phyloP scores from a whole-genome alignment of 1,284 basidiomycete genomes.

The Papiliotrema fonsecae region DNA sequence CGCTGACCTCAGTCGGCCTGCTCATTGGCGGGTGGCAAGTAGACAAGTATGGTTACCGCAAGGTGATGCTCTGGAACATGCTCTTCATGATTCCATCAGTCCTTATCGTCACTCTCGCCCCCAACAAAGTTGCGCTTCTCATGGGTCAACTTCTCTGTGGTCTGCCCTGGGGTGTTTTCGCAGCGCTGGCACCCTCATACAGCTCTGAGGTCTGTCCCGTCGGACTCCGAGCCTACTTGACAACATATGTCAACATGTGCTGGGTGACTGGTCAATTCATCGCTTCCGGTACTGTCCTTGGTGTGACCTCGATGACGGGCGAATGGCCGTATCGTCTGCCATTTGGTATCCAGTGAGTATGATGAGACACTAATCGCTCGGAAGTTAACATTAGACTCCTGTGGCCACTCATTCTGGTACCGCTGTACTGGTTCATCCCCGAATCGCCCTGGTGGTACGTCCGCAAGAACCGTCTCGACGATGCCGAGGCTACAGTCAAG shows the following conservation, averaged over 20 bases:
- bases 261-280: constrained; percentile 13
- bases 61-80: constrained; percentile 22
- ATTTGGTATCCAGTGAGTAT: constrained; percentile 25
- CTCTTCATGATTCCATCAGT: constrained; percentile 1
- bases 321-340: constrained; percentile 28
- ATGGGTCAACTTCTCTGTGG: constrained; percentile 31
- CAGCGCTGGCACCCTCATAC: constrained; percentile 41
- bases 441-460: neutral
- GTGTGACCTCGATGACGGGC: neutral
- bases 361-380: constrained; percentile 5
- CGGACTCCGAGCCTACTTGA: constrained; percentile 43
- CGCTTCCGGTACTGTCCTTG: constrained; percentile 1
- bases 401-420: neutral
- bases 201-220: constrained; percentile 50
- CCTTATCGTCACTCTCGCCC: constrained; percentile 33
- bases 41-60: constrained; percentile 43
- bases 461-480: neutral
- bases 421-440: neutral
- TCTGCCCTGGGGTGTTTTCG: constrained; percentile 23
- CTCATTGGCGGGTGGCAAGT: constrained; percentile 30
- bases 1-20: constrained; percentile 38
- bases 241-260: constrained; percentile 43
- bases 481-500: constrained; percentile 15
- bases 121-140: constrained; percentile 32
- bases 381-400: neutral